Evolutionary conservation across 1,284 basidiomycete species (phyloP).

Genomic region (Cryptococcus sp.): DNA sequence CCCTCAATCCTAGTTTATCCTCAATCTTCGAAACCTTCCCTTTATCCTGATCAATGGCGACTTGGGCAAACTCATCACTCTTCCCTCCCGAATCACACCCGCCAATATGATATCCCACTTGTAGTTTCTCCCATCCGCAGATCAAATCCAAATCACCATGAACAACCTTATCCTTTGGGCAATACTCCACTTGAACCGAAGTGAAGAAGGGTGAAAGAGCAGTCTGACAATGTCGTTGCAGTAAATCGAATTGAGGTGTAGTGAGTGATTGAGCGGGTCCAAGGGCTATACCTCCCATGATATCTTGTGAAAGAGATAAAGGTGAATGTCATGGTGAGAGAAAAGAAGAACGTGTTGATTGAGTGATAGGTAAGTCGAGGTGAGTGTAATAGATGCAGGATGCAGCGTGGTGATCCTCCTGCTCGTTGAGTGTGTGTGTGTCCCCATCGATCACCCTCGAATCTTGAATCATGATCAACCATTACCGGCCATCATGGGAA

Average conservation of each 20-base stretch:
- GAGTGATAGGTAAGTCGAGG: no score
- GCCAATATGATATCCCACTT: not conserved
- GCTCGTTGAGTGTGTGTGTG: no score
- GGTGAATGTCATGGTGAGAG: no score
- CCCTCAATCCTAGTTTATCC: not conserved
- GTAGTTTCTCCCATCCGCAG: constrained; percentile 10
- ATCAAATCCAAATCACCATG: constrained; percentile 41
- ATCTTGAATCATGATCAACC: no score
- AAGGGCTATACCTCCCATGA: not conserved
- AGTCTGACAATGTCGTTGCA: not conserved
- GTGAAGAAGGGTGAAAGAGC: constrained; percentile 6
- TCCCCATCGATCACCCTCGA: no score
- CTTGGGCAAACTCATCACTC: constrained; percentile 1
- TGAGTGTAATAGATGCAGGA: no score
- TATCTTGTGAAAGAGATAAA: no score
- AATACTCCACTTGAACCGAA: constrained; percentile 5
- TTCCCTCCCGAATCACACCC: not conserved
- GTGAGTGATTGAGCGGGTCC: constrained; percentile 8
- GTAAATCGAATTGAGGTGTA: constrained; percentile 11
- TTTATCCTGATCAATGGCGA: constrained; percentile 2
- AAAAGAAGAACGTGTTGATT: no score
- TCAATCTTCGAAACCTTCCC: not conserved
- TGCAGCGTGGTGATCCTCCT: no score
- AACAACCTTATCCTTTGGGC: constrained; percentile 14
- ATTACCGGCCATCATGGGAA: no score